Percentiles rank a stretch among this genome's conserved stretches.
Evolutionary conservation across 73 alveolate species (phyloP).

Genomic region (Paraurostyla sp.): DNA sequence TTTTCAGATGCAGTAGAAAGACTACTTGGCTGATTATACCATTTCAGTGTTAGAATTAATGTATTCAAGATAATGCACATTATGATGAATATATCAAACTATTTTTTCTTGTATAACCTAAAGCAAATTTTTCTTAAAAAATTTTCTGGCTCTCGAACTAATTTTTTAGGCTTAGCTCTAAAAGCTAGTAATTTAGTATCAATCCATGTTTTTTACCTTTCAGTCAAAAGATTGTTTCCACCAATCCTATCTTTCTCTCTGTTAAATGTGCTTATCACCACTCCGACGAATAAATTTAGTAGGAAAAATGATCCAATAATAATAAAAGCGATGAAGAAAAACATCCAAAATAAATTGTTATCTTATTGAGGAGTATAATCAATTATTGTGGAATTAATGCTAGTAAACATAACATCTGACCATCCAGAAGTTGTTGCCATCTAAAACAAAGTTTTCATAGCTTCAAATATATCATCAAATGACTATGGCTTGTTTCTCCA

Average conservation of each 20-base stretch:
- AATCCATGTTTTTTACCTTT: slow-evolving; percentile 68
- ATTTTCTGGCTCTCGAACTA: slow-evolving; percentile 31
- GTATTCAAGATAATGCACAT: slow-evolving; percentile 73
- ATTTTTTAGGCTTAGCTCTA: slow-evolving; percentile 48
- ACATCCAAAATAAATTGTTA: slow-evolving; percentile 61
- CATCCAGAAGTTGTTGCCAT: slow-evolving; percentile 78
- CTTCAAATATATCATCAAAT: slow-evolving; percentile 72
- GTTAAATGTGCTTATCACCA: slow-evolving; percentile 71
- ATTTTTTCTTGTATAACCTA: background rate
- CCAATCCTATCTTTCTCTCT: slow-evolving; percentile 68
- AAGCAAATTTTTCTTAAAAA: slow-evolving; percentile 2
- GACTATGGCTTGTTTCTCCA: slow-evolving; percentile 67
- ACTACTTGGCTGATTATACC: slow-evolving; percentile 28
- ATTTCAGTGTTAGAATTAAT: slow-evolving; percentile 53
- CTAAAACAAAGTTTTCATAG: slow-evolving; percentile 70
- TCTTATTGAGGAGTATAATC: slow-evolving; percentile 49
- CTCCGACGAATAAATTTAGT: slow-evolving; percentile 79
- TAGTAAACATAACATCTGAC: slow-evolving; percentile 73
- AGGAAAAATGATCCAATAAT: slow-evolving; percentile 73
- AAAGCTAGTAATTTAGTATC: slow-evolving; percentile 59
- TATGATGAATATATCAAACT: slow-evolving; percentile 67
- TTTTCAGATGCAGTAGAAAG: slow-evolving; percentile 16
- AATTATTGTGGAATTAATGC: slow-evolving; percentile 63
- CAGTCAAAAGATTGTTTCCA: slow-evolving; percentile 55
- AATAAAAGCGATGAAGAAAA: slow-evolving; percentile 75